These are phyloP conservation scores for Quercus lobata DNA, from an alignment of 331 rosid species.

Conservation along the genomic window DNA sequence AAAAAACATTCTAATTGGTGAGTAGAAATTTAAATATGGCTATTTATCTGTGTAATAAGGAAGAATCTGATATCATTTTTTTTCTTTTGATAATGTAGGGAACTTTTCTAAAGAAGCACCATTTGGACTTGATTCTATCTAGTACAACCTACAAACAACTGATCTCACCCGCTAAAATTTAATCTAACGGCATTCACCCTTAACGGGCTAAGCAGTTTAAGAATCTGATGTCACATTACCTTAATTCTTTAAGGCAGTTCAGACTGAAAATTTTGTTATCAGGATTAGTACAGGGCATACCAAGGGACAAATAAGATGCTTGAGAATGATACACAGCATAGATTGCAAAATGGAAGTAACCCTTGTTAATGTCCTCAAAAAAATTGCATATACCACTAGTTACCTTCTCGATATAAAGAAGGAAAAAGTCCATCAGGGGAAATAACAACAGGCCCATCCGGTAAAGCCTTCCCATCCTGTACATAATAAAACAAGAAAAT, in stretches of 20 bases:
- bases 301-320: background rate
- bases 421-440: constrained; percentile 99
- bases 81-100: no score
- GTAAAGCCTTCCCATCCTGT: constrained; percentile 91
- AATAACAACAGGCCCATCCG: constrained; percentile 95
- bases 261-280: background rate
- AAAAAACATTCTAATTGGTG: background rate
- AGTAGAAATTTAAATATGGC: background rate
- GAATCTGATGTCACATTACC: background rate
- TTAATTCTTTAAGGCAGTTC: background rate
- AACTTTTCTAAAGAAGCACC: no score
- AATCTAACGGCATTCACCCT: no score
- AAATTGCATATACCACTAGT: background rate
- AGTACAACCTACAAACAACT: no score
- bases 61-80: background rate
- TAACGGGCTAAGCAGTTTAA: background rate
- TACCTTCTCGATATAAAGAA: constrained; percentile 96
- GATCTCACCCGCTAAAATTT: no score
- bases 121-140: no score
- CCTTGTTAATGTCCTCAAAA: background rate
- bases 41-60: background rate
- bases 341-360: background rate
- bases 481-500: constrained; percentile 18
- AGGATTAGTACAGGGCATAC: background rate
- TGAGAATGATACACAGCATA: background rate